Percentiles rank a stretch among this genome's conserved stretches.
Evolutionary conservation across 202 grass and related monocot genomes (phyloP).

Genomic region (Hordeum pubiflorum): DNA sequence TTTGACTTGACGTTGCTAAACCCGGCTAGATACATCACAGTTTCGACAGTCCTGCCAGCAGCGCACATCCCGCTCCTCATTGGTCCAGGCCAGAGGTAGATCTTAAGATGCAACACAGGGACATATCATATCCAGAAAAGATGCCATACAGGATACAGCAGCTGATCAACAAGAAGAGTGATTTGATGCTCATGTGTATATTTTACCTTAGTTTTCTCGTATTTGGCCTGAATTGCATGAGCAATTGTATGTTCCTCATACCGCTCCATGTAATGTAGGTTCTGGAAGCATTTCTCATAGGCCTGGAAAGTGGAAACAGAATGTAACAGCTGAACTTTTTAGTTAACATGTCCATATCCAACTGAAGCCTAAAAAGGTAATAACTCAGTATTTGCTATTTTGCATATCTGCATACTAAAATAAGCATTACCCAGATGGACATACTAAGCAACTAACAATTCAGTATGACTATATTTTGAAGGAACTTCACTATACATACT

Average conservation of each 20-base stretch:
- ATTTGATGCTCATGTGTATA: background rate
- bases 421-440: background rate
- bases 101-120: conserved; percentile 32
- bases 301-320: conserved; percentile 44
- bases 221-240: conserved; percentile 83
- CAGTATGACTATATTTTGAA: background rate
- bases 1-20: conserved; percentile 86
- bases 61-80: conserved; percentile 62
- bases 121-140: background rate
- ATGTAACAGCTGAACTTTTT: conserved; percentile 19
- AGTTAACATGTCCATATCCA: conserved; percentile 7
- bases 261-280: conserved; percentile 84
- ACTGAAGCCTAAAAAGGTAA: background rate
- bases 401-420: background rate
- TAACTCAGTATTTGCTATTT: background rate
- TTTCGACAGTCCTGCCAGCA: conserved; percentile 71
- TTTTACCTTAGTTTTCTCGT: conserved; percentile 86
- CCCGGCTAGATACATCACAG: conserved; percentile 73
- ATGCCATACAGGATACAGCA: background rate
- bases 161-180: background rate
- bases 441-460: background rate
- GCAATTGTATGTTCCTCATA: conserved; percentile 93
- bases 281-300: conserved; percentile 96
- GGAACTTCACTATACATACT: background rate
- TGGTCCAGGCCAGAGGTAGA: conserved; percentile 86